phyloP scores from a whole-genome alignment of 768 basidiomycete genomes.

The Tricholoma terreum region DNA sequence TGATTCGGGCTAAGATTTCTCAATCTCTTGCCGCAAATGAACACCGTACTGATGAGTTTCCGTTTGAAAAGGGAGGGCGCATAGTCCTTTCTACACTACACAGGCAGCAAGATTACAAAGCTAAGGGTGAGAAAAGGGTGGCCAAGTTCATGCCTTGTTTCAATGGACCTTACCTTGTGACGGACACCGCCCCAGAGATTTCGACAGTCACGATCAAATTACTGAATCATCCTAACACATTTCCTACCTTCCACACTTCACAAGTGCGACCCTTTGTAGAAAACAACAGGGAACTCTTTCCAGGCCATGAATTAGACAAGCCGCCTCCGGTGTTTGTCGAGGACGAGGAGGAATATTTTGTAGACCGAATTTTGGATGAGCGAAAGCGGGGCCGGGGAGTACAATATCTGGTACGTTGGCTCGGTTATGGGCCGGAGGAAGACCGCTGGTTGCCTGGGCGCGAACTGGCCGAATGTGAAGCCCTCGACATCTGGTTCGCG shows the following conservation, averaged over 20 bases:
- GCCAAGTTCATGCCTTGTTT: slow-evolving; percentile 12
- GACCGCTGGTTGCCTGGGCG: slow-evolving; percentile 20
- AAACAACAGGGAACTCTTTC: background rate
- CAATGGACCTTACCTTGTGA: slow-evolving; percentile 1
- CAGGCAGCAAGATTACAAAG: slow-evolving; percentile 18
- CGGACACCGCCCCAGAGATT: background rate
- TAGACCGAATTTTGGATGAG: background rate
- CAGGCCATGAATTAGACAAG: background rate
- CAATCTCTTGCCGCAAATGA: background rate
- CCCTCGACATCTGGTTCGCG: slow-evolving; percentile 14
- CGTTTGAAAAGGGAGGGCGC: slow-evolving; percentile 9
- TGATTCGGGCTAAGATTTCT: background rate
- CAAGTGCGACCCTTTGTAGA: background rate
- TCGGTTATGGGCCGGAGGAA: slow-evolving; percentile 16
- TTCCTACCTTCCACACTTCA: background rate
- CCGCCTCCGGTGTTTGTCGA: background rate
- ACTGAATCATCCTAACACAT: slow-evolving; percentile 6
- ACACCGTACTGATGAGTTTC: background rate
- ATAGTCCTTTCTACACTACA: slow-evolving; percentile 29
- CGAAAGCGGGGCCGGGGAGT: background rate
- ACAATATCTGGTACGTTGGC: slow-evolving; percentile 17
- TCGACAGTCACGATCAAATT: background rate
- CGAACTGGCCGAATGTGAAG: slow-evolving; percentile 18
- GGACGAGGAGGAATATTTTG: background rate
- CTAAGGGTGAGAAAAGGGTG: slow-evolving; percentile 13